These are phyloP conservation scores for Smittium mucronatum DNA, from an alignment of 371 early-diverging fungal genomes.

Conservation along the genomic window DNA sequence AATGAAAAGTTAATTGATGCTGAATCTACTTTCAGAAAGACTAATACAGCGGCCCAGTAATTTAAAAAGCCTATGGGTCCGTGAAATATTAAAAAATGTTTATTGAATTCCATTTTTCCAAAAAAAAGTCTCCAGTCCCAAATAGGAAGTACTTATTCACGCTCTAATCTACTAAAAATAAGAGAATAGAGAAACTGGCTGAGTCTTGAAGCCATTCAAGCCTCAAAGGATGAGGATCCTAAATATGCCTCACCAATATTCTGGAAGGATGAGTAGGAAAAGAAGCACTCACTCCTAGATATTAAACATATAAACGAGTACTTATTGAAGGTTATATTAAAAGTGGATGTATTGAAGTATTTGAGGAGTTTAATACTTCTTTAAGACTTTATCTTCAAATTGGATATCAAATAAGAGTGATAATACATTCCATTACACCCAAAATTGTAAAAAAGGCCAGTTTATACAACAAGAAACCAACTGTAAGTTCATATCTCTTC, in stretches of 20 bases:
- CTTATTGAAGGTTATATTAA: slow-evolving; percentile 12
- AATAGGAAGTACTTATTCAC: no score
- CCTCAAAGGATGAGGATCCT: background rate
- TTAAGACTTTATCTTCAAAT: slow-evolving; percentile 25
- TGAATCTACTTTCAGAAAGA: background rate
- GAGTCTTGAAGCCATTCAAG: no score
- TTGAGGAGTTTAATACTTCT: slow-evolving; percentile 20
- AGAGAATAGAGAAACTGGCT: no score
- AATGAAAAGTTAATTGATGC: no score
- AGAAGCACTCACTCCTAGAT: background rate
- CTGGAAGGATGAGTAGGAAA: background rate
- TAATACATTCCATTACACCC: slow-evolving; percentile 24
- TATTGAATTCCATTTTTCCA: background rate
- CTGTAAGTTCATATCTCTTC: slow-evolving; percentile 34
- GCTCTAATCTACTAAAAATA: no score
- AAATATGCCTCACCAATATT: background rate
- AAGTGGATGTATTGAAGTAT: slow-evolving; percentile 25
- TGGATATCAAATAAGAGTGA: slow-evolving; percentile 32
- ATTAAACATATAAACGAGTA: background rate
- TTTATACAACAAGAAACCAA: slow-evolving; percentile 32
- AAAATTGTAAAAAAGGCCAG: background rate
- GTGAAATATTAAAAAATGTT: background rate
- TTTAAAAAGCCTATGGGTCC: background rate
- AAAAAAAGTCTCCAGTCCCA: background rate
- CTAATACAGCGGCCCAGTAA: background rate